Evolutionary conservation across 306 rosid genomes (phyloP), one percentile per base, ranked within the genome.

Genomic region (Glycine tomentella): DNA sequence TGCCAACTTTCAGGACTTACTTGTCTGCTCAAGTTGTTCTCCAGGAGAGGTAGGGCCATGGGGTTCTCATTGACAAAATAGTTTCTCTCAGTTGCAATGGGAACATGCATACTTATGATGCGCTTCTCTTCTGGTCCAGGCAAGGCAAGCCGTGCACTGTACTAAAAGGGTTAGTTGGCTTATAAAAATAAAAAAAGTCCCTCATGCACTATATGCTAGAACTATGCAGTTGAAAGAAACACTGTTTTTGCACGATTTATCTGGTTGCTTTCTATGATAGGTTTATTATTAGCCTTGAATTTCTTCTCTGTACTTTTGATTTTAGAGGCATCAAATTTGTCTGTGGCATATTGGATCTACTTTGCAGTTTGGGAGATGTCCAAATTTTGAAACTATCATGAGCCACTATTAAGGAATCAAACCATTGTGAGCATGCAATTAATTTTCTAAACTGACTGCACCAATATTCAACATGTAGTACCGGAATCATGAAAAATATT

Each of bases 121-220:
- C 82, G 40, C 76, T 83, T 91, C 69, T 90, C 98, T 81, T 90
- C 94, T 65, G 99, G 97, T 49, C 93, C 97, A 42, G 98, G 99
- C 80, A 95, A 90, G 50, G 99, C 97, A 77, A 95, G 91, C 56
- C 97, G 89, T 55, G 98, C 97, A 78, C 99, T 95, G 92, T 83
- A 82, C 58, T 57, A 69, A 82, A 79, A 87, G 36, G 64, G 78
- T 85, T 84, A 56, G 68, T 75, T 68, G 80, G 69, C 82, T 69
- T 48, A 55, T 46, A 82, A 69, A 86, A 48, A 61, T 38, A 74
- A 73, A 12, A 31, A 5, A 81, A 55, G 44, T 48, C 13, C n/a
- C 38, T 20, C 20, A 44, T 80, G 49, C 80, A 51, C 36, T 50
- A 66, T 68, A 25, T 25, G 17, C 68, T 15, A 50, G 38, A 67